A percentile compares a stretch with the other conserved stretches of the same genome.
These are phyloP conservation scores for Asclepias syriaca DNA, from an alignment of 257 asterid genomes.

Conservation along the genomic window DNA sequence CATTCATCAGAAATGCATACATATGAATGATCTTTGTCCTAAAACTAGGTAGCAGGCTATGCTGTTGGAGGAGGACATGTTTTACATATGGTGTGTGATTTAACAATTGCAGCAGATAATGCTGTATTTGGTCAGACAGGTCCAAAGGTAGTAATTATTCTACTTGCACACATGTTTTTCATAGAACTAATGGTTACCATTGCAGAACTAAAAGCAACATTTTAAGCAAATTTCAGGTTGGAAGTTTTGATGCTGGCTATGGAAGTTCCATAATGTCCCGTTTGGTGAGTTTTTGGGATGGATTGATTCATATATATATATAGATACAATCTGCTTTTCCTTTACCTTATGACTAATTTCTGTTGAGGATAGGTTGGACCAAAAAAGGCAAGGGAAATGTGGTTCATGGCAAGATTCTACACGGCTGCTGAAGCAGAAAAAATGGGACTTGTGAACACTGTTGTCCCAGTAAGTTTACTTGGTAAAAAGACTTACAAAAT, in stretches of 20 bases:
- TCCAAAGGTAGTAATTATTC: slow-evolving; percentile 53
- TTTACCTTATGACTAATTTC: not conserved
- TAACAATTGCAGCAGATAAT: slow-evolving; percentile 91
- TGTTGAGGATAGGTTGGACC: slow-evolving; percentile 63
- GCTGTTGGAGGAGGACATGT: slow-evolving; percentile 98
- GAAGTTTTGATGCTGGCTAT: slow-evolving; percentile 98
- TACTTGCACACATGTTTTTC: not conserved
- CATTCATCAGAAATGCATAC: too few species aligned
- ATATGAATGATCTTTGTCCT: slow-evolving; percentile 12
- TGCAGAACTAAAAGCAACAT: not conserved
- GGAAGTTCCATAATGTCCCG: slow-evolving; percentile 94
- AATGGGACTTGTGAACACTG: slow-evolving; percentile 91
- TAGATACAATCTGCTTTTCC: not conserved
- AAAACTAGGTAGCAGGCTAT: slow-evolving; percentile 85
- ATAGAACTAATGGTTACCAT: too few species aligned
- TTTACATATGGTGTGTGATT: slow-evolving; percentile 90
- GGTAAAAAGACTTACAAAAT: not conserved
- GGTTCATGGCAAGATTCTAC: slow-evolving; percentile 82
- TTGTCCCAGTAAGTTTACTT: slow-evolving; percentile 66
- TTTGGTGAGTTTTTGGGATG: slow-evolving; percentile 40
- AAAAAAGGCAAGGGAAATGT: slow-evolving; percentile 87
- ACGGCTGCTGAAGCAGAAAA: slow-evolving; percentile 80
- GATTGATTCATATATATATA: not conserved
- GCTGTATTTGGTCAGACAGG: slow-evolving; percentile 98
- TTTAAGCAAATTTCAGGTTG: slow-evolving; percentile 48